These are phyloP conservation scores for Schizonepeta tenuifolia DNA, from an alignment of 257 asterid species.

Conservation along the genomic window DNA sequence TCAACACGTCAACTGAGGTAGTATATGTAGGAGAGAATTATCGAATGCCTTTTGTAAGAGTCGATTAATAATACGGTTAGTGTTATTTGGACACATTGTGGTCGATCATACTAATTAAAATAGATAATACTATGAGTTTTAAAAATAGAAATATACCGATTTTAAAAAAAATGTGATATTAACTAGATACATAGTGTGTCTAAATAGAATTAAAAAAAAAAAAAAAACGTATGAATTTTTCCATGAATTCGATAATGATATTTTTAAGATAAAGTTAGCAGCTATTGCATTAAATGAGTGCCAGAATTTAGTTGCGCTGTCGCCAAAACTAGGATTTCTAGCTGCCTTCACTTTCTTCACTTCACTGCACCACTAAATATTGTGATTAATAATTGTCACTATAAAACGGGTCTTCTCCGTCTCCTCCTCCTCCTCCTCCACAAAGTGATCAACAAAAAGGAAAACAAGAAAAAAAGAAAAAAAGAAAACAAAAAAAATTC, in stretches of 20 bases:
- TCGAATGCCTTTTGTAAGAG: neutral
- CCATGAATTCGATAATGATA: neutral
- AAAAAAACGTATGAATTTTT: neutral
- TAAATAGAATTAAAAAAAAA: too few relatives aligned
- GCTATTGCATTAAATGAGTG: slow-evolving; percentile 28
- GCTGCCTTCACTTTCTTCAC: slow-evolving; percentile 4
- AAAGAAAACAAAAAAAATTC: neutral
- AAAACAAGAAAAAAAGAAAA: neutral
- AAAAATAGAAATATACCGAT: too few relatives aligned
- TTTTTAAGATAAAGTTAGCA: neutral
- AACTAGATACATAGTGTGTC: too few relatives aligned
- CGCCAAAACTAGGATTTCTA: neutral
- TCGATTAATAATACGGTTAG: neutral
- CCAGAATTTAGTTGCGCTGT: slow-evolving; percentile 15
- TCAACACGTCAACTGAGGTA: neutral
- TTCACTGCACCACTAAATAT: neutral
- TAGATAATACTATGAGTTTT: too few relatives aligned
- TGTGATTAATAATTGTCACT: neutral
- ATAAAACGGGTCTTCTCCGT: slow-evolving; percentile 3
- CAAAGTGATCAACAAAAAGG: neutral
- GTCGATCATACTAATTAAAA: too few relatives aligned
- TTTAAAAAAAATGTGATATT: too few relatives aligned
- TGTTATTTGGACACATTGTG: too few relatives aligned
- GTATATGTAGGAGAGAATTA: neutral
- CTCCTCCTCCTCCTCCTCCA: too few relatives aligned